These are phyloP conservation scores for Euryodendron excelsum DNA, from an alignment of 148 eudicot genomes.

Conservation along the genomic window DNA sequence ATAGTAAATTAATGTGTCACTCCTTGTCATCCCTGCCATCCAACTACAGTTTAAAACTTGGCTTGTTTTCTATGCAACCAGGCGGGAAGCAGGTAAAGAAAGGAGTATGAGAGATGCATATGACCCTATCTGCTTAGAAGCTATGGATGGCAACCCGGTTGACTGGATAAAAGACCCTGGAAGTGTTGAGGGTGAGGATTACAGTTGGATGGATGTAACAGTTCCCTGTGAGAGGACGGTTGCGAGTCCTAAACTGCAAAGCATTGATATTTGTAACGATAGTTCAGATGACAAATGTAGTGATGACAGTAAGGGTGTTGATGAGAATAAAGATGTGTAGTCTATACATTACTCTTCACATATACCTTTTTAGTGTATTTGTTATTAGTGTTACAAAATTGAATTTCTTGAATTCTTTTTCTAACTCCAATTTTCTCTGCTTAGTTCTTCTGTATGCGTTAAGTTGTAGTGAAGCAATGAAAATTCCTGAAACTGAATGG, in stretches of 20 bases:
- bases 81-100: conserved; percentile 15
- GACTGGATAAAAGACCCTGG: conserved; percentile 20
- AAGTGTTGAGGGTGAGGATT: conserved; percentile 8
- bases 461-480: too few species aligned
- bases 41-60: neutral
- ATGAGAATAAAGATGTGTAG: neutral
- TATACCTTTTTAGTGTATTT: neutral
- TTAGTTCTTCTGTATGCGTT: too few species aligned
- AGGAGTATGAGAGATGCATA: neutral
- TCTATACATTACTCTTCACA: neutral
- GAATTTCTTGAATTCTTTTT: neutral
- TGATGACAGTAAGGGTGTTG: neutral
- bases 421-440: too few species aligned
- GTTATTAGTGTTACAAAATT: neutral
- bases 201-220: conserved; percentile 6
- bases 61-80: neutral
- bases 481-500: too few species aligned
- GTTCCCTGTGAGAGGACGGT: neutral
- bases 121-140: conserved; percentile 15
- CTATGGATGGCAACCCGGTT: conserved; percentile 13
- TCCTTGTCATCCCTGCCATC: neutral
- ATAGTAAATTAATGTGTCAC: neutral
- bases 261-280: conserved; percentile 7
- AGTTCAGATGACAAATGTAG: conserved; percentile 12
- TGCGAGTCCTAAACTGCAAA: neutral